Percentiles rank a stretch among this genome's conserved stretches.
Evolutionary conservation across 148 eudicot genomes (phyloP).

Genomic region (Polygonum maritimum): DNA sequence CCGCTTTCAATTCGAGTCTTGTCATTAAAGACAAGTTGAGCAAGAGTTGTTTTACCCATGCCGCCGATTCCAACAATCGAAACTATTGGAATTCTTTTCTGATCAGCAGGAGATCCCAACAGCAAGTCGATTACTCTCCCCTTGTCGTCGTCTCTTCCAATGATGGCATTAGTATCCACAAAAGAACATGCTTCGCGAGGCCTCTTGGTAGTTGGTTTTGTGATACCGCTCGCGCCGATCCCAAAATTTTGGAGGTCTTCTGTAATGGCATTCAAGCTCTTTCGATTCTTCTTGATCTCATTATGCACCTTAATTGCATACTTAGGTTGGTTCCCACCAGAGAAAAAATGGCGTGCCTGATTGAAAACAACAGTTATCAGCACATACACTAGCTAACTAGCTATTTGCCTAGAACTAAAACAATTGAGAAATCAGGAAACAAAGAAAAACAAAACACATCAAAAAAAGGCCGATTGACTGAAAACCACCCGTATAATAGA

Average conservation of each 20-base stretch:
- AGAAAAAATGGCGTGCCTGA: no score
- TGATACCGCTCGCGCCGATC: background rate
- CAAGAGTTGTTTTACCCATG: conserved; percentile 31
- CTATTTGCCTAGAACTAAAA: no score
- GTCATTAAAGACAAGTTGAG: conserved; percentile 22
- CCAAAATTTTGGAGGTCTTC: conserved; percentile 7
- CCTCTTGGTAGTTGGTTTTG: background rate
- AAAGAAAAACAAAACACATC: no score
- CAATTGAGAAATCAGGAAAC: no score
- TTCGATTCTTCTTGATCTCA: background rate
- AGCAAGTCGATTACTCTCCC: conserved; percentile 13
- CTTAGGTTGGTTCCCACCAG: background rate
- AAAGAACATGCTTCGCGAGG: conserved; percentile 21
- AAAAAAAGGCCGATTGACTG: no score
- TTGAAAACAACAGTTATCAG: no score
- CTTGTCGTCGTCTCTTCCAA: conserved; percentile 29
- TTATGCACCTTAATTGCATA: background rate
- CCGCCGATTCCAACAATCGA: conserved; percentile 30
- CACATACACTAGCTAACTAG: no score
- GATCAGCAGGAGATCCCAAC: conserved; percentile 4
- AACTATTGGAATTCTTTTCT: conserved; percentile 4
- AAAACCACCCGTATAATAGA: no score
- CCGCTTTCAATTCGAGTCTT: background rate
- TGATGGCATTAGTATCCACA: conserved; percentile 9
- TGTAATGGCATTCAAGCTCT: conserved; percentile 12